These are phyloP conservation scores for Boletus subcaerulescens DNA, from an alignment of 768 basidiomycete genomes.

Conservation along the genomic window DNA sequence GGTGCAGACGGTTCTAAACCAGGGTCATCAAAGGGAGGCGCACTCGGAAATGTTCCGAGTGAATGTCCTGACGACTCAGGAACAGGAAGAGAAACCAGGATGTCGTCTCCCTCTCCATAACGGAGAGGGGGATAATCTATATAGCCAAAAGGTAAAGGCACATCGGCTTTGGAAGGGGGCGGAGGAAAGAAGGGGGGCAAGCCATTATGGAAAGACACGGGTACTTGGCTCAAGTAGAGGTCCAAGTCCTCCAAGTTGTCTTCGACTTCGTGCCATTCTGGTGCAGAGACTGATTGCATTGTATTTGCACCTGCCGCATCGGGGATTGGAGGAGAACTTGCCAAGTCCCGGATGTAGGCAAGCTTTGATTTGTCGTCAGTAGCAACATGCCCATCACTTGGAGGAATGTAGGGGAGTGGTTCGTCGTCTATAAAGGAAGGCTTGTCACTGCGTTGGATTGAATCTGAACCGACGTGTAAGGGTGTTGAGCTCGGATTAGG, in stretches of 20 bases:
- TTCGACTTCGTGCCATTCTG: conserved; percentile 52
- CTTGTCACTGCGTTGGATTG: conserved; percentile 2
- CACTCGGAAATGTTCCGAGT: conserved; percentile 38
- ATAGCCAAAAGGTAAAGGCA: conserved; percentile 36
- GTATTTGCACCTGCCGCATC: conserved; percentile 19
- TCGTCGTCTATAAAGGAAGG: conserved; percentile 12
- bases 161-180: conserved; percentile 40
- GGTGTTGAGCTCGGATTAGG: conserved; percentile 5
- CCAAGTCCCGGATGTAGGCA: conserved; percentile 48
- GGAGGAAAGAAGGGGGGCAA: conserved; percentile 25
- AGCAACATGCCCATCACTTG: conserved; percentile 55
- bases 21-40: conserved; percentile 30
- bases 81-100: conserved; percentile 33
- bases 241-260: conserved; percentile 32
- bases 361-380: conserved; percentile 63
- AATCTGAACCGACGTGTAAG: conserved; percentile 10
- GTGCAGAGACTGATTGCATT: conserved; percentile 40
- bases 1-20: conserved; percentile 49
- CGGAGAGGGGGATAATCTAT: conserved; percentile 38
- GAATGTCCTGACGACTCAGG: conserved; percentile 44
- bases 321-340: conserved; percentile 47
- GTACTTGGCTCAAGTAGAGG: conserved; percentile 4
- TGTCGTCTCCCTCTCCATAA: conserved; percentile 31
- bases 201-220: conserved; percentile 5
- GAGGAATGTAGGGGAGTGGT: conserved; percentile 28